These are phyloP conservation scores for Populus pruinosa DNA, from an alignment of 345 rosid species.

Conservation along the genomic window DNA sequence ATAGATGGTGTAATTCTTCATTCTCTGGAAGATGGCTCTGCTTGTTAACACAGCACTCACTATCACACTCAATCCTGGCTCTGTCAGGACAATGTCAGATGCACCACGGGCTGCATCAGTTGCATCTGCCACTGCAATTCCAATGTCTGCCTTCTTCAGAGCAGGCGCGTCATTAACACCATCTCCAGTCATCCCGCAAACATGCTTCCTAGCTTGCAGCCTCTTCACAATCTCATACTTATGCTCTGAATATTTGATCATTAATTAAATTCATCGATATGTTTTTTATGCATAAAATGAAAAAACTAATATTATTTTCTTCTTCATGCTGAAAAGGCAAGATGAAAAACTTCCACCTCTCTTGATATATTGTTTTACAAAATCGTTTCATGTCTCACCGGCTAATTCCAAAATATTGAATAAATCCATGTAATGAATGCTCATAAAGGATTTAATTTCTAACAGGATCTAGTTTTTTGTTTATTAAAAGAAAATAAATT, in stretches of 20 bases:
- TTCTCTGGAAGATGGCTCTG: slow-evolving; percentile 91
- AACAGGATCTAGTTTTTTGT: too few relatives aligned
- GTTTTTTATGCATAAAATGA: background rate
- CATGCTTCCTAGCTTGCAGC: slow-evolving; percentile 80
- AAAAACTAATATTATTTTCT: background rate
- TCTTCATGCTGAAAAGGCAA: background rate
- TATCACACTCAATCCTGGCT: slow-evolving; percentile 93
- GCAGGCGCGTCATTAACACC: slow-evolving; percentile 99
- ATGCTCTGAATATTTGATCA: slow-evolving; percentile 50
- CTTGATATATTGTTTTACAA: background rate
- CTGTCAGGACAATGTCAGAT: slow-evolving; percentile 86
- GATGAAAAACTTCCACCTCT: background rate
- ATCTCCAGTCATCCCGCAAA: slow-evolving; percentile 97
- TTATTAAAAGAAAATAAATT: too few relatives aligned
- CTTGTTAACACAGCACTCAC: slow-evolving; percentile 93
- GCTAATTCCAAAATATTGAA: background rate
- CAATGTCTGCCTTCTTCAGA: slow-evolving; percentile 88
- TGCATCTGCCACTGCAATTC: slow-evolving; percentile 96
- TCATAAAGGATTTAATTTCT: background rate
- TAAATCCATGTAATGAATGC: too few relatives aligned
- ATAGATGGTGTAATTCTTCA: slow-evolving; percentile 97
- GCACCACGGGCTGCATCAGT: slow-evolving; percentile 95
- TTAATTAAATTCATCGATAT: slow-evolving; percentile 8
- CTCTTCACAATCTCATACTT: slow-evolving; percentile 90
- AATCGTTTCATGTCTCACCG: background rate